phyloP scores from a whole-genome alignment of 2,329 filamentous ascomycete genomes.

The Lojkania enalia region DNA sequence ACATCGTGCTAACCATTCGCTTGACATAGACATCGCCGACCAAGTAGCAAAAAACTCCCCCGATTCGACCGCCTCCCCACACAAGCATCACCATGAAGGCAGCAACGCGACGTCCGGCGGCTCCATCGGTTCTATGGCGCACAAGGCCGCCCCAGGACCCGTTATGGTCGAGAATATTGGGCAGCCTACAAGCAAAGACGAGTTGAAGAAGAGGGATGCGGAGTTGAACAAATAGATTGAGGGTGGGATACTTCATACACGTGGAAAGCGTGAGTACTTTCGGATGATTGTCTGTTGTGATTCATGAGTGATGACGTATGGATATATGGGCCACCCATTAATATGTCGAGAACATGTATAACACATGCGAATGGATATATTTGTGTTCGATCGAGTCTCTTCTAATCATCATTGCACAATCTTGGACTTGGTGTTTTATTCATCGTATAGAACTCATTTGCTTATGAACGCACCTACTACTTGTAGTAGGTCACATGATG shows the following conservation, averaged over 20 bases:
- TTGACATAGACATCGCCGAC: conserved; percentile 47
- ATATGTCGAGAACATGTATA: no score
- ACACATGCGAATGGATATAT: no score
- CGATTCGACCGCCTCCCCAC: conserved; percentile 45
- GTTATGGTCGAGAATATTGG: conserved; percentile 51
- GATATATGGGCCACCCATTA: no score
- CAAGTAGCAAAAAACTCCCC: conserved; percentile 50
- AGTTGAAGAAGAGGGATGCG: conserved; percentile 54
- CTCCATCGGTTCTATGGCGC: conserved; percentile 39
- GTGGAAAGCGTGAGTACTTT: neutral
- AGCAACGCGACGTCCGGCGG: conserved; percentile 40
- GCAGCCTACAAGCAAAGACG: conserved; percentile 53
- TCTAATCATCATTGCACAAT: no score
- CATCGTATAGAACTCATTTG: no score
- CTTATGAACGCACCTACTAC: no score
- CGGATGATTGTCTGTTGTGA: neutral
- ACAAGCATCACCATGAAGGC: conserved; percentile 38
- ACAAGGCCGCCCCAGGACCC: conserved; percentile 51
- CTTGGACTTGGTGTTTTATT: no score
- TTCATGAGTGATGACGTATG: no score
- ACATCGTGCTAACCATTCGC: neutral
- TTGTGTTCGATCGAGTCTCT: no score
- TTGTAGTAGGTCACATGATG: no score
- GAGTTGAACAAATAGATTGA: conserved; percentile 52
- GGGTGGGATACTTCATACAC: neutral